phyloP scores from a whole-genome alignment of 2,329 filamentous ascomycete genomes.

The Neoascochyta sp. region DNA sequence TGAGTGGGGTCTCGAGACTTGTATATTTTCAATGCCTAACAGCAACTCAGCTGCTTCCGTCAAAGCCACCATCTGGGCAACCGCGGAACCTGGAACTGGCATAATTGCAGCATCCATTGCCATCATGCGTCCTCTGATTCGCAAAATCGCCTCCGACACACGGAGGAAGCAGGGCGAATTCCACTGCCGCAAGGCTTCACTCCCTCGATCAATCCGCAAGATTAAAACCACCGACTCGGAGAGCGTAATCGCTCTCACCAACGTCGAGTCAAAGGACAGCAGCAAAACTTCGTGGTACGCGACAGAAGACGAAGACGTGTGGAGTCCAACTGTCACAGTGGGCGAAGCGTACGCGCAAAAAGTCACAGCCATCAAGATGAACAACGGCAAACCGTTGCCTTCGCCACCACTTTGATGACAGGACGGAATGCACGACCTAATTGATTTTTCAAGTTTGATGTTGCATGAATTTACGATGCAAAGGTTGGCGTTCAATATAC shows the following conservation, averaged over 20 bases:
- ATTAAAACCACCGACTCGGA: conserved; percentile 7
- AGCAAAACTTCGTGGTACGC: too few species aligned
- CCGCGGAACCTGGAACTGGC: conserved; percentile 50
- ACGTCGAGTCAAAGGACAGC: conserved; percentile 2
- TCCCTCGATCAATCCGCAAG: conserved; percentile 3
- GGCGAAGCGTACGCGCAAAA: conserved; percentile 15
- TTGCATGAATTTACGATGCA: too few species aligned
- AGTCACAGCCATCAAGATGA: conserved; percentile 11
- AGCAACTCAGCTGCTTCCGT: conserved; percentile 29
- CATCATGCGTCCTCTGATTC: conserved; percentile 46
- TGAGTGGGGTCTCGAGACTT: conserved; percentile 3
- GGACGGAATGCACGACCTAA: too few species aligned
- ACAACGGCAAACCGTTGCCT: conserved; percentile 8
- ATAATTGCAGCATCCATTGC: conserved; percentile 50
- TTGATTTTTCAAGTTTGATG: too few species aligned
- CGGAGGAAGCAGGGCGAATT: conserved; percentile 18
- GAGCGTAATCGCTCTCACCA: conserved; percentile 18
- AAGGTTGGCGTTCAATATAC: too few species aligned
- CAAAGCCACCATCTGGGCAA: conserved; percentile 45
- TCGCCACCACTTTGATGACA: neutral
- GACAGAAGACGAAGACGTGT: conserved; percentile 14
- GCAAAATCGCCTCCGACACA: conserved; percentile 20
- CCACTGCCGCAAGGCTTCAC: conserved; percentile 11
- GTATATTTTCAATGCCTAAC: conserved; percentile 1
- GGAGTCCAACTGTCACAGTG: conserved; percentile 16